A percentile compares a stretch with the other conserved stretches of the same genome.
Evolutionary conservation across 495 filamentous ascomycete species (phyloP).

Genomic region (Acidomyces sp.): DNA sequence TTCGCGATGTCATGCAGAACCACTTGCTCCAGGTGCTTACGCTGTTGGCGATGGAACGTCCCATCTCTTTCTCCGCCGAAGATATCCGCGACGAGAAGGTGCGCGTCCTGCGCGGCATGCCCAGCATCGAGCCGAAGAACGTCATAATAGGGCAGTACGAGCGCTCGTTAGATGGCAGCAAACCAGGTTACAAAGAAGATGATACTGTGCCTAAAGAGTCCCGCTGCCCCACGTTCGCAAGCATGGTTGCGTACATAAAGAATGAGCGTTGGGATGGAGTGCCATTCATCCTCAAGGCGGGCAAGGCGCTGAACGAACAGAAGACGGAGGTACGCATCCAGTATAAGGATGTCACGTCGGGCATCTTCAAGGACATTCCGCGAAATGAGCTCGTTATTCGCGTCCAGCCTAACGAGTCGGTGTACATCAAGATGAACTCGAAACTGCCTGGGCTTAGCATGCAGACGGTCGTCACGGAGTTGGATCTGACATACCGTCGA

Average conservation of each 20-base stretch:
- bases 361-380: constrained; percentile 99
- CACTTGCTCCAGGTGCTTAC: constrained; percentile 91
- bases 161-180: constrained; percentile 88
- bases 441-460: constrained; percentile 97
- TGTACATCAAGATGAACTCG: constrained; percentile 99
- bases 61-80: constrained; percentile 94
- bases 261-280: constrained; percentile 99
- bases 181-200: constrained; percentile 97
- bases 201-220: constrained; percentile 96
- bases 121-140: constrained; percentile 96
- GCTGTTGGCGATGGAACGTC: constrained; percentile 93
- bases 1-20: constrained; percentile 73
- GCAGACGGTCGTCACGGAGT: constrained; percentile 98
- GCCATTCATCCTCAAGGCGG: constrained; percentile 98
- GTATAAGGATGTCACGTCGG: constrained; percentile 97
- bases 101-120: constrained; percentile 84
- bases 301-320: constrained; percentile 98
- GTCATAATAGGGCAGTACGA: constrained; percentile 99
- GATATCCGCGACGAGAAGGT: constrained; percentile 99
- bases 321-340: constrained; percentile 99
- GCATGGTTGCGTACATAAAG: constrained; percentile 95
- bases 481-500: constrained; percentile 94
- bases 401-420: constrained; percentile 97
- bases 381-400: constrained; percentile 99
- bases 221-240: constrained; percentile 94